Conservation (phyloP, 495 filamentous ascomycete species). For the Neurospora sp. region DNA sequence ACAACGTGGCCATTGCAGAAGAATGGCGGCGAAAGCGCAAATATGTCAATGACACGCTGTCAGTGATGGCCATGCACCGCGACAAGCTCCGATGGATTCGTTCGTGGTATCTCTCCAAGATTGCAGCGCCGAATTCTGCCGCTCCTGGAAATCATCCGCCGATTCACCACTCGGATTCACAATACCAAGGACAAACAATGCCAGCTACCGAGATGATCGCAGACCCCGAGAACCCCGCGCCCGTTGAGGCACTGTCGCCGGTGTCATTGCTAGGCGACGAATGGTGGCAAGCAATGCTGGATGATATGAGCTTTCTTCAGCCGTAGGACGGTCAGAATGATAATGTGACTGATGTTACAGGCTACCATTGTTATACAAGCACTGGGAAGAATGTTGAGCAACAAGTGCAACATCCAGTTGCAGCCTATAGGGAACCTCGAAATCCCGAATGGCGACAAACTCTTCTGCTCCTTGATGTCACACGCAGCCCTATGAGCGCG, state of each 20-base stretch:
- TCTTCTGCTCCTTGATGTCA: not conserved
- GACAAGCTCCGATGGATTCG: slow-evolving; percentile 18
- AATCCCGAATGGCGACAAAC: not conserved
- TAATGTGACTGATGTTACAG: not conserved
- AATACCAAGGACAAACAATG: not conserved
- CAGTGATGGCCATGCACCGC: slow-evolving; percentile 4
- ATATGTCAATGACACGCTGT: slow-evolving; percentile 2
- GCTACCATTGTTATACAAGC: not conserved
- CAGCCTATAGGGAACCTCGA: not conserved
- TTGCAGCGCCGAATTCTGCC: not conserved
- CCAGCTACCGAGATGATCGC: not conserved
- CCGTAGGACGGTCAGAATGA: not conserved
- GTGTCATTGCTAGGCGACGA: slow-evolving; percentile 1
- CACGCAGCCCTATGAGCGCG: not conserved
- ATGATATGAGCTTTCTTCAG: slow-evolving; percentile 4
- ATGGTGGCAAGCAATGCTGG: slow-evolving; percentile 10
- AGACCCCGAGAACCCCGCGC: not conserved
- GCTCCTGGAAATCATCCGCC: slow-evolving; percentile 2
- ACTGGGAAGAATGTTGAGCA: not conserved
- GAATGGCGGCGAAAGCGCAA: slow-evolving; percentile 10
- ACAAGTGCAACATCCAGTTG: not conserved
- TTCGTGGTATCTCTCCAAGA: slow-evolving; percentile 14
- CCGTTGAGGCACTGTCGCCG: not conserved
- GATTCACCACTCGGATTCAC: not conserved
- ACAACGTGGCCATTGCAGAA: slow-evolving; percentile 4